phyloP scores from a whole-genome alignment of 768 basidiomycete species.

The Filobasidium wieringae region DNA sequence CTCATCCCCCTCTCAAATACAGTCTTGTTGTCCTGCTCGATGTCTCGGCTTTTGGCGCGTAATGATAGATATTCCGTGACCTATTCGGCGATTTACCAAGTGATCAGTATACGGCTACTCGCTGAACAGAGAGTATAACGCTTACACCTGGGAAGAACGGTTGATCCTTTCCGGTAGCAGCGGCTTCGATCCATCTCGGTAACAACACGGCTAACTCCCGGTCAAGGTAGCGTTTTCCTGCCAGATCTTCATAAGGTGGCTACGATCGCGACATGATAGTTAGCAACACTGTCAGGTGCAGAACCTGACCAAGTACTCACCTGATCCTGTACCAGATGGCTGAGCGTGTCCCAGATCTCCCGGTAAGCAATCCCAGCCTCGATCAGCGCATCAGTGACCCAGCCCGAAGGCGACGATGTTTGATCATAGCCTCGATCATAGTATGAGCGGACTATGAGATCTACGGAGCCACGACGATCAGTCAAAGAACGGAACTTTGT shows the following conservation, averaged over 20 bases:
- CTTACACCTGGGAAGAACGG: neutral
- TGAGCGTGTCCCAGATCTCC: constrained; percentile 6
- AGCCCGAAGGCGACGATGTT: neutral
- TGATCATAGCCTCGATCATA: neutral
- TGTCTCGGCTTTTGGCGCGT: neutral
- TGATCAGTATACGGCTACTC: neutral
- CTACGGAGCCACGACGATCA: neutral
- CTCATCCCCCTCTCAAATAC: neutral
- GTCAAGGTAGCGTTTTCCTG: constrained; percentile 8
- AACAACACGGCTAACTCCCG: constrained; percentile 5
- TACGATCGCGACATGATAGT: neutral
- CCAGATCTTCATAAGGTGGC: constrained; percentile 7
- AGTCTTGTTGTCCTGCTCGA: neutral
- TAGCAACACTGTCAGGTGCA: neutral
- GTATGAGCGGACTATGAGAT: neutral
- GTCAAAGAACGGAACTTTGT: neutral
- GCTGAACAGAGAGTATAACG: neutral
- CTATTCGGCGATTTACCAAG: neutral
- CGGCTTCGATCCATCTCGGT: constrained; percentile 10
- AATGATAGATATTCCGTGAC: neutral
- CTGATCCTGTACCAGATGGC: constrained; percentile 4
- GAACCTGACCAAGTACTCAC: constrained; percentile 4
- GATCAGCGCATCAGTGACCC: neutral
- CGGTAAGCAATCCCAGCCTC: constrained; percentile 5
- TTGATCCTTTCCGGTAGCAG: neutral